Base-by-base conservation (phyloP, 495 filamentous ascomycete species). In the Thermochaetoides thermophila region DNA sequence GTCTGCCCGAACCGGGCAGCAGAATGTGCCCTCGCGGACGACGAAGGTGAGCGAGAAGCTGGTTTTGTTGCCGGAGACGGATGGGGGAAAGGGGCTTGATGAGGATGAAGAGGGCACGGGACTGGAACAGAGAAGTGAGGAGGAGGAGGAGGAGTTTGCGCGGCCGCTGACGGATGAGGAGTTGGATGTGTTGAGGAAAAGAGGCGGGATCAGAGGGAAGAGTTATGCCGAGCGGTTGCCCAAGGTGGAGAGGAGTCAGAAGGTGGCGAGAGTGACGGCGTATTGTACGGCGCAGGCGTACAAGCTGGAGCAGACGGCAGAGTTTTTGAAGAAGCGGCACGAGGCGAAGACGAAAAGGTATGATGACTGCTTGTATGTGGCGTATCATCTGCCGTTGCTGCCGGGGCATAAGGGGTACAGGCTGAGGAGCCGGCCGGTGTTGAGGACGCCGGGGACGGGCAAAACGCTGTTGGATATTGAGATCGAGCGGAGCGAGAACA, bases 321-420 rank as follows among this genome's bases (percentile, higher is more conserved):
- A 80, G 28, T 99, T 99, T 59, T 67, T 94, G 22, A 81, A 78
- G 50, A 82, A 78, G 28, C 73, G 73, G 48, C 89, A 99, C 66
- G 77, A 78, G n/a, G 91, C 84, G 0, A 73, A 81, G 59, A 92
- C 86, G 25, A 99, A 99, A 55, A 67, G 96, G n/a, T 99, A 99
- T 54, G 91, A 96, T 55, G 91, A 99, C 50, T 96, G 91, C 49
- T 65, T 99, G 13, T 99, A 99, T 46, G 80, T 75, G 4, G 89
- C 87, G 19, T 99, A 96, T 55, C 86, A 96, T 59, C 60, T 93
- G 17, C 89, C 89, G 7, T 53, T 99, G 30, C 59, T 96, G 31
- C 77, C 80, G 5, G 91, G 89, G 0, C 66, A 62, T 27, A 83
- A 89, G 21, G 89, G 91, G 5, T 94, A 83, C 48, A 65, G 89